These are phyloP conservation scores for Cucurbita moschata DNA, from an alignment of 306 rosid genomes.

Conservation along the genomic window DNA sequence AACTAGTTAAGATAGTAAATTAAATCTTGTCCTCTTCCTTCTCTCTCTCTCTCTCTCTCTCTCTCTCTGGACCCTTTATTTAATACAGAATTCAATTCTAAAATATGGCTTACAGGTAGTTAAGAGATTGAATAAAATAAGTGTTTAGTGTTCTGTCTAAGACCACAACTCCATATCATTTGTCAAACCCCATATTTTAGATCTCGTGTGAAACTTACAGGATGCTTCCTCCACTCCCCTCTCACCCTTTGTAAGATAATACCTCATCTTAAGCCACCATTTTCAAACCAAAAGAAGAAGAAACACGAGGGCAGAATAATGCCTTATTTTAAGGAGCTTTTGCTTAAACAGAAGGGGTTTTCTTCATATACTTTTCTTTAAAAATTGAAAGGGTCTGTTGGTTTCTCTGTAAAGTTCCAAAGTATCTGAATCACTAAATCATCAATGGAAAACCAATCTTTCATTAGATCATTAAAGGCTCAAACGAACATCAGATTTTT, in stretches of 20 bases:
- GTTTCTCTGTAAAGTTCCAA: conserved; percentile 24
- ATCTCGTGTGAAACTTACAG: conserved; percentile 34
- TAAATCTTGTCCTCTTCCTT: background rate
- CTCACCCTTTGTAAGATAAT: conserved; percentile 19
- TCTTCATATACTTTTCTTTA: background rate
- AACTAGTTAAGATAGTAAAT: conserved; percentile 24
- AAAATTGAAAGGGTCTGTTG: conserved; percentile 28
- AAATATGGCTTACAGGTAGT: conserved; percentile 46
- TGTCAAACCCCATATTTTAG: conserved; percentile 56
- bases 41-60: background rate
- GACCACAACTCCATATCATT: conserved; percentile 25
- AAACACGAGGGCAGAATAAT: conserved; percentile 51
- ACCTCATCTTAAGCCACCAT: conserved; percentile 13
- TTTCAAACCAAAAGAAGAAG: conserved; percentile 13
- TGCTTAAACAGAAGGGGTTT: conserved; percentile 16
- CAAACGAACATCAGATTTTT: conserved; percentile 20
- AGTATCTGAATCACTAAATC: conserved; percentile 32
- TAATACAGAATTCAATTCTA: conserved; percentile 36
- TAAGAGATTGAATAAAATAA: conserved; percentile 60
- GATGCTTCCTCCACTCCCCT: conserved; percentile 48
- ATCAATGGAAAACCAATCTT: conserved; percentile 30
- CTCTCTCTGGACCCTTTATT: background rate
- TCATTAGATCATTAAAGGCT: conserved; percentile 32
- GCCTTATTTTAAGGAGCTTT: conserved; percentile 54
- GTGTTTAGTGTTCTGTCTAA: conserved; percentile 29